Evolutionary conservation across 2,329 filamentous ascomycete species (phyloP).

Genomic region (Diaporthe ampelina): DNA sequence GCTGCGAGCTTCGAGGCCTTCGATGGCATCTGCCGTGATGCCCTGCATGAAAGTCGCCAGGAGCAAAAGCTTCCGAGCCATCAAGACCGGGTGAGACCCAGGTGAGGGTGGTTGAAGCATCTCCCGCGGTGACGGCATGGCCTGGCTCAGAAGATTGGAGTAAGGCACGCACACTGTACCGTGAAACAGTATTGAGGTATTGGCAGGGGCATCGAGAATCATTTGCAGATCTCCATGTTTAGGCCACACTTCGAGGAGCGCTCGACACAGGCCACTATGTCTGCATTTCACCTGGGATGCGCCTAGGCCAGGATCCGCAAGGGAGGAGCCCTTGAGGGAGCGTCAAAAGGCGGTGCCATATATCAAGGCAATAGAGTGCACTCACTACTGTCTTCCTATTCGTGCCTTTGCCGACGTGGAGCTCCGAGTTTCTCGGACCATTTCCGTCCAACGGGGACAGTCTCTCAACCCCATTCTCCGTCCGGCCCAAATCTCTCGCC

Average conservation of each 20-base stretch:
- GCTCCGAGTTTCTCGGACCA: neutral
- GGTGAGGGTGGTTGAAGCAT: constrained; percentile 51
- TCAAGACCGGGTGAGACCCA: constrained; percentile 51
- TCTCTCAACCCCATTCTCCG: constrained; percentile 54
- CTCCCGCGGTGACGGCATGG: constrained; percentile 45
- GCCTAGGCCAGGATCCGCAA: neutral
- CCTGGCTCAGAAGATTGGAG: constrained; percentile 42
- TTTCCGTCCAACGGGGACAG: constrained; percentile 43
- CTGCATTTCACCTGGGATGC: constrained; percentile 10
- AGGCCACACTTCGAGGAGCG: constrained; percentile 56
- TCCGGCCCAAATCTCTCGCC: constrained; percentile 51
- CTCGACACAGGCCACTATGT: constrained; percentile 15
- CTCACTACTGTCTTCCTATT: neutral
- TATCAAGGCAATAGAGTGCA: neutral
- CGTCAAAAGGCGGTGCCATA: neutral
- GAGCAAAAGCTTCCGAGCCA: constrained; percentile 52
- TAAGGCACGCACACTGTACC: constrained; percentile 53
- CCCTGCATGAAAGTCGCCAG: constrained; percentile 51
- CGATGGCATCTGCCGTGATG: constrained; percentile 22
- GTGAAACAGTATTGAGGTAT: constrained; percentile 52
- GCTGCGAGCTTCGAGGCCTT: constrained; percentile 39
- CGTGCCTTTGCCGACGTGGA: neutral
- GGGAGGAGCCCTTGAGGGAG: neutral
- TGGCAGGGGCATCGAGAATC: constrained; percentile 51
- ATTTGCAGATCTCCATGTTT: constrained; percentile 53